Evolutionary conservation across 345 rosid species (phyloP), one percentile per base, ranked within the genome.

Genomic region (Luvunga scandens): DNA sequence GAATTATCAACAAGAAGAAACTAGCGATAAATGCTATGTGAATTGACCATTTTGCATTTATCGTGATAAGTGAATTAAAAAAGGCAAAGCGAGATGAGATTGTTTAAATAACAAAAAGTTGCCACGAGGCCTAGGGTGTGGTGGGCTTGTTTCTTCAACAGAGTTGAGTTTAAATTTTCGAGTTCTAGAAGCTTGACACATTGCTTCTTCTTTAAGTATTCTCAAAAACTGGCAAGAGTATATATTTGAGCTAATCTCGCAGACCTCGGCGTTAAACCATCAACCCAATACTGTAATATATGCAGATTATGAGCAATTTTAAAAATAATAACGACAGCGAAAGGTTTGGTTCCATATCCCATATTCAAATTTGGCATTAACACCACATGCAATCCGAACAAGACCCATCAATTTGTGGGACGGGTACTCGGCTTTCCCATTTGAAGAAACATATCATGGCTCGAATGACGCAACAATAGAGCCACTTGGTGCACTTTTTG

Each of bases 401-500:
- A 66, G 70, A 21, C 27, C 7, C 9, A 66, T 22, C 27, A 66
- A 66, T 7, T 66, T 66, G n/a, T 31, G 72, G 70, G 62, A 57
- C 69, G 22, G 13, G 9, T 9, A 1, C 34, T 39, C n/a, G 13
- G 59, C 33, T 45, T 74, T 55, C 61, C 21, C 2, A 22, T 25
- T 39, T 74, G 27, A 8, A 56, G 50, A 48, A 63, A 16, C 5
- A n/a, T 66, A 19, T 56, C 56, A 42, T 14, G 56, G 31, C 48
- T 50, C 30, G 13, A 12, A 45, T 45, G 50, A 45, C 25, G 13
- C 30, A 64, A 70, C 77, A 69, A 19, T 9, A 60, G 33, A 62
- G 70, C 81, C 75, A 55, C 75, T 57, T n/a, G 81, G 1, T 63
- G 75, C 81, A 72, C 82, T 86, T 74, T 80, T 56, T 81, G 89